These are phyloP conservation scores for Tirmania nivea DNA, from an alignment of 495 filamentous ascomycete species.

Conservation along the genomic window DNA sequence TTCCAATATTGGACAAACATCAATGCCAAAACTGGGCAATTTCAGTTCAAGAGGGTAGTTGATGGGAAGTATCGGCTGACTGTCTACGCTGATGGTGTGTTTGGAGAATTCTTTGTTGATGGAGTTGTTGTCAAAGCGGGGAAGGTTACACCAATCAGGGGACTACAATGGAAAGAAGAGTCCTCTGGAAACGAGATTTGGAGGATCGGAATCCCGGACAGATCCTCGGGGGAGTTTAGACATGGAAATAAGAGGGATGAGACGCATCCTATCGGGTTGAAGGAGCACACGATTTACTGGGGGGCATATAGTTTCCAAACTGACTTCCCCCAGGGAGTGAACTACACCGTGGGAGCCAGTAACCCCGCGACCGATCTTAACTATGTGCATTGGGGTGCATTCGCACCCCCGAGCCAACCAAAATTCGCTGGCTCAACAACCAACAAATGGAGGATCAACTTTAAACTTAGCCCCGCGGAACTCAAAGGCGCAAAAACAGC, in stretches of 20 bases:
- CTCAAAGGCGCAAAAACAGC: no score
- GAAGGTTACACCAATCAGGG: slow-evolving; percentile 17
- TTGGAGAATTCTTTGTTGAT: slow-evolving; percentile 30
- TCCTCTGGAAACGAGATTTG: slow-evolving; percentile 31
- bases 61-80: slow-evolving; percentile 33
- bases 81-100: slow-evolving; percentile 34
- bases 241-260: slow-evolving; percentile 27
- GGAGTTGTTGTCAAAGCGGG: slow-evolving; percentile 22
- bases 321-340: no score
- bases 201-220: slow-evolving; percentile 34
- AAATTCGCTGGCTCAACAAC: no score
- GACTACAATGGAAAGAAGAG: slow-evolving; percentile 28
- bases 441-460: no score
- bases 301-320: no score
- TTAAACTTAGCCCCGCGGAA: no score
- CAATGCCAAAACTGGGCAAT: slow-evolving; percentile 23
- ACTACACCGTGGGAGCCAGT: no score
- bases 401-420: no score
- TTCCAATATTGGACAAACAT: slow-evolving; percentile 39
- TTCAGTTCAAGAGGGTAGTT: slow-evolving; percentile 28
- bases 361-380: no score
- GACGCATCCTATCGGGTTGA: slow-evolving; percentile 22
- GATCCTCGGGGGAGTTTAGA: slow-evolving; percentile 32
- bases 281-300: no score
- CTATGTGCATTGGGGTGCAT: no score